phyloP scores from a whole-genome alignment of 495 filamentous ascomycete genomes.

The Hypoxylon trugodes region DNA sequence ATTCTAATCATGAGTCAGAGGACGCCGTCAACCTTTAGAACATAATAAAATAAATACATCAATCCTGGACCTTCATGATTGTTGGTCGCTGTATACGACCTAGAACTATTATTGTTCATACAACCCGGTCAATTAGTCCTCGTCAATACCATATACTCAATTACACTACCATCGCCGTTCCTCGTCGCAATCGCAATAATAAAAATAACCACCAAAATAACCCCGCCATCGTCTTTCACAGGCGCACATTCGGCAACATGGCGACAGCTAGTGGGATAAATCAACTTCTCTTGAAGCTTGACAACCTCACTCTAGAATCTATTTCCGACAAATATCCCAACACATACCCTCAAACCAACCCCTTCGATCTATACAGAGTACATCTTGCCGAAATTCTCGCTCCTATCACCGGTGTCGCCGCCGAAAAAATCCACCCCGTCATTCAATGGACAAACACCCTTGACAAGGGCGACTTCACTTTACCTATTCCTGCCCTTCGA shows the following conservation, averaged over 20 bases:
- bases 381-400: constrained; percentile 79
- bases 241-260: constrained; percentile 41
- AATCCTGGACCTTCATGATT: constrained; percentile 21
- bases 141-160: background rate
- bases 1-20: constrained; percentile 28
- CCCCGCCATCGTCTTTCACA: constrained; percentile 16
- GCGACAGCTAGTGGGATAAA: constrained; percentile 41
- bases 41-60: constrained; percentile 1
- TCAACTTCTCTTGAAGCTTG: constrained; percentile 49
- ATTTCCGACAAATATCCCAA: constrained; percentile 58
- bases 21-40: background rate
- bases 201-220: constrained; percentile 1
- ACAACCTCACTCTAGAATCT: constrained; percentile 49
- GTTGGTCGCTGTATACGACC: constrained; percentile 1
- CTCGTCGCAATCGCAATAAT: constrained; percentile 4
- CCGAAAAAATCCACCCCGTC: constrained; percentile 77
- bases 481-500: constrained; percentile 81
- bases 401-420: constrained; percentile 76
- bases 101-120: constrained; percentile 16
- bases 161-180: constrained; percentile 24
- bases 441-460: constrained; percentile 83
- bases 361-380: constrained; percentile 85
- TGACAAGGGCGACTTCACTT: constrained; percentile 87
- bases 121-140: background rate
- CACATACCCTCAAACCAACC: constrained; percentile 76